A percentile compares a stretch with the other conserved stretches of the same genome.
Conservation (phyloP, 176 grass and related monocot species). For the Eremochloa ophiuroides region DNA sequence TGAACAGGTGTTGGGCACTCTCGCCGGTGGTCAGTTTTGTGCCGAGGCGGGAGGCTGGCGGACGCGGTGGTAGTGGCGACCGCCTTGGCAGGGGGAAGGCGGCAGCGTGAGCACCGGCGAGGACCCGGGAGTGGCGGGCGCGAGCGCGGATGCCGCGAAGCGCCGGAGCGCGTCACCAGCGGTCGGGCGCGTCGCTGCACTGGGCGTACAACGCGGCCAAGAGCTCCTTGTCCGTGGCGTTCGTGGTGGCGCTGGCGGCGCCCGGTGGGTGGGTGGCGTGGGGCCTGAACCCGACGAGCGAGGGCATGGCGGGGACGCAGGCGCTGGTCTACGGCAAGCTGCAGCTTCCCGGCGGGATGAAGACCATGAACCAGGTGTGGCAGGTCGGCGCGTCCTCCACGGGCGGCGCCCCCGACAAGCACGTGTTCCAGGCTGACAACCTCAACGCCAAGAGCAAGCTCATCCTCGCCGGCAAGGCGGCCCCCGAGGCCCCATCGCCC, state of each 20-base stretch:
- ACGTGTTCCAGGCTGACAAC: slow-evolving; percentile 43
- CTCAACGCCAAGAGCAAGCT: slow-evolving; percentile 38
- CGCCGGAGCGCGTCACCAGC: no score
- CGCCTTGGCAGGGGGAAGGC: no score
- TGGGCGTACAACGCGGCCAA: slow-evolving; percentile 50
- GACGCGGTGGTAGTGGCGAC: no score
- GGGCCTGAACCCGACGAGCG: slow-evolving; percentile 59
- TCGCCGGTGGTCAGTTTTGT: no score
- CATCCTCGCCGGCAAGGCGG: slow-evolving; percentile 31
- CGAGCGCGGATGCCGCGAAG: no score
- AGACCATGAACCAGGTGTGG: slow-evolving; percentile 74
- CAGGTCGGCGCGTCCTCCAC: slow-evolving; percentile 56
- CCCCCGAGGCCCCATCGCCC: neutral
- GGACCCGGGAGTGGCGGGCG: no score
- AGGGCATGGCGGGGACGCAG: slow-evolving; percentile 64
- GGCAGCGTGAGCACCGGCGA: no score
- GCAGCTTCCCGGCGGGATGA: slow-evolving; percentile 39
- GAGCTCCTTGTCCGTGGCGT: slow-evolving; percentile 42
- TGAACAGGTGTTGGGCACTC: no score
- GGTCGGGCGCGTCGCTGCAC: slow-evolving; percentile 54
- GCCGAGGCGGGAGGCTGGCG: no score
- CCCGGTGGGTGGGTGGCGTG: slow-evolving; percentile 63
- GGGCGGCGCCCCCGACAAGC: slow-evolving; percentile 46
- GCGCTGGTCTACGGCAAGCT: slow-evolving; percentile 69
- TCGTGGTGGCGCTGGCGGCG: slow-evolving; percentile 48